Evolutionary conservation across 495 filamentous ascomycete genomes (phyloP).

Genomic region (Penicillium chermesinum): DNA sequence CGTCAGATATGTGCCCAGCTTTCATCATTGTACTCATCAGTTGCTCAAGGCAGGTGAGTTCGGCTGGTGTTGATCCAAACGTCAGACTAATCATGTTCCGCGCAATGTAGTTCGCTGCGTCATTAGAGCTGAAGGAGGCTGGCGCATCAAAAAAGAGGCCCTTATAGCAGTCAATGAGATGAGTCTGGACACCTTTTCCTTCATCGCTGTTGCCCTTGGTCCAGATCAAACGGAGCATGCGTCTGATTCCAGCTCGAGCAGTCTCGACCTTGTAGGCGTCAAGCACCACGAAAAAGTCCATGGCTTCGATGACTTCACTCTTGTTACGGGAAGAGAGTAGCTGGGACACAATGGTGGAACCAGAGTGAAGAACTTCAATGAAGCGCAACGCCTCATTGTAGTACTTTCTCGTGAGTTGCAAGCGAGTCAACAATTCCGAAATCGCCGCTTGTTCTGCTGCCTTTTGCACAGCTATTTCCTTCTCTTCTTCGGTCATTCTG

Average conservation of each 20-base stretch:
- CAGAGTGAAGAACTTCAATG: constrained; percentile 85
- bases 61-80: constrained; percentile 87
- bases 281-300: constrained; percentile 94
- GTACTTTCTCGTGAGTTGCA: constrained; percentile 84
- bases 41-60: constrained; percentile 92
- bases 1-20: constrained; percentile 74
- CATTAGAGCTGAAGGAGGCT: constrained; percentile 77
- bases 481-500: constrained; percentile 55
- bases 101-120: constrained; percentile 92
- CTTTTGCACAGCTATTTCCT: constrained; percentile 50
- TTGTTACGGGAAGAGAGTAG: constrained; percentile 92
- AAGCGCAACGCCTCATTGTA: constrained; percentile 90
- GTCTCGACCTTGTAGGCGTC: constrained; percentile 95
- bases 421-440: constrained; percentile 74
- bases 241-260: constrained; percentile 78
- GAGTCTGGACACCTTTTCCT: constrained; percentile 94
- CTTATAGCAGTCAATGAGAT: constrained; percentile 96
- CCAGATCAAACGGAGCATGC: constrained; percentile 97
- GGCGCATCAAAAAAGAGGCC: constrained; percentile 93
- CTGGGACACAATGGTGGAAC: constrained; percentile 72
- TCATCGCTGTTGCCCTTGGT: constrained; percentile 99
- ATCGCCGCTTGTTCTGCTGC: constrained; percentile 67
- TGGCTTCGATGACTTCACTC: constrained; percentile 95
- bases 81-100: constrained; percentile 99
- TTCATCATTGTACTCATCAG: constrained; percentile 97